A percentile compares a stretch with the other conserved stretches of the same genome.
phyloP scores from a whole-genome alignment of 805 yeast genomes.

The Metschnikowia vanudenii region DNA sequence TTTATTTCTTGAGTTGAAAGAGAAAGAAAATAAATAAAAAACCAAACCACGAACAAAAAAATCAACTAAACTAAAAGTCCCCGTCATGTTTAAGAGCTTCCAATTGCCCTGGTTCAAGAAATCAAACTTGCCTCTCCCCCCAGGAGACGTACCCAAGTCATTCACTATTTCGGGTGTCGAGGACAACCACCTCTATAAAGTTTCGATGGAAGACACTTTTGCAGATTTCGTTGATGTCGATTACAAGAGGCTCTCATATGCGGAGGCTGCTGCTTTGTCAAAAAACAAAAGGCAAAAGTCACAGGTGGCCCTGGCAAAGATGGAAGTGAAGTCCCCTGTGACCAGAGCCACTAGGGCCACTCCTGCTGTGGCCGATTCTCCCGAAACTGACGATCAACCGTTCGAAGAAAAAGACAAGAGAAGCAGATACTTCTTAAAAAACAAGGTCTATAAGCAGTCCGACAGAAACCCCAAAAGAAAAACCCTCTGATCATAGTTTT shows the following conservation, averaged over 20 bases:
- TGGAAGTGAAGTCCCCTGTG: not conserved
- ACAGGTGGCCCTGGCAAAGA: slow-evolving; percentile 1
- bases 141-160: slow-evolving; percentile 24
- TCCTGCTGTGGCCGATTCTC: not conserved
- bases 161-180: slow-evolving; percentile 31
- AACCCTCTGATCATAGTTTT: not conserved
- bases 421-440: slow-evolving; percentile 22
- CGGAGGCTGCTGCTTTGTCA: slow-evolving; percentile 42
- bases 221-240: slow-evolving; percentile 39
- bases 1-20: not conserved
- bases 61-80: not conserved
- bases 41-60: not conserved
- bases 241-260: slow-evolving; percentile 38
- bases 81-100: slow-evolving; percentile 15
- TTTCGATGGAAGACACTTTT: slow-evolving; percentile 35
- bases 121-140: slow-evolving; percentile 6
- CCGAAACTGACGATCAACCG: slow-evolving; percentile 12
- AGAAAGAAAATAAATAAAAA: not conserved
- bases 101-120: slow-evolving; percentile 17
- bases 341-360: not conserved
- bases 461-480: slow-evolving; percentile 15
- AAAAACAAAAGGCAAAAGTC: slow-evolving; percentile 23
- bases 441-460: slow-evolving; percentile 18
- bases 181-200: slow-evolving; percentile 28
- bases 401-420: slow-evolving; percentile 19